Evolutionary conservation across 805 yeast genomes (phyloP).

Genomic region (Barnettozyma sp.): DNA sequence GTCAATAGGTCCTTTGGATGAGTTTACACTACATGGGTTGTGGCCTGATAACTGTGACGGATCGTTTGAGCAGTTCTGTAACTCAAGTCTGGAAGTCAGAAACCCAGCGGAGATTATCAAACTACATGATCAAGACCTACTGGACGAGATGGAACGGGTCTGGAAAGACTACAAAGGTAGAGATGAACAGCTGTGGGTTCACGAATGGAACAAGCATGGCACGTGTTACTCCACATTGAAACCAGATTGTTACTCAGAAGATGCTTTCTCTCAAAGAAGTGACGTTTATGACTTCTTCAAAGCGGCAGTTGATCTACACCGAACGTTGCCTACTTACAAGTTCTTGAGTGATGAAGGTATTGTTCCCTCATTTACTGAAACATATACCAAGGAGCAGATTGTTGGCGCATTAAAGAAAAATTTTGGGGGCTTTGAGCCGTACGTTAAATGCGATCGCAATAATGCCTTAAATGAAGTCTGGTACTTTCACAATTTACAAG

Average conservation of each 20-base stretch:
- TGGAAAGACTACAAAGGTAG: slow-evolving; percentile 75
- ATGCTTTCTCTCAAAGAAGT: slow-evolving; percentile 18
- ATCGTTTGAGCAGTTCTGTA: slow-evolving; percentile 73
- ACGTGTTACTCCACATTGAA: slow-evolving; percentile 81
- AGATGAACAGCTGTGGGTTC: slow-evolving; percentile 74
- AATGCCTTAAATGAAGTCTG: slow-evolving; percentile 46
- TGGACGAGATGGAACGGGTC: slow-evolving; percentile 45
- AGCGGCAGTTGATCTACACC: slow-evolving; percentile 50
- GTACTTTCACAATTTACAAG: slow-evolving; percentile 74
- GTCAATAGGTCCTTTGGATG: slow-evolving; percentile 60
- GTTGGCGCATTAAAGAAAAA: slow-evolving; percentile 42
- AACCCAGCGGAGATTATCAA: slow-evolving; percentile 38
- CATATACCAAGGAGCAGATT: slow-evolving; percentile 53
- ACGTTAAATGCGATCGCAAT: slow-evolving; percentile 50
- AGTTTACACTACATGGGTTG: slow-evolving; percentile 77
- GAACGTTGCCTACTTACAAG: slow-evolving; percentile 56
- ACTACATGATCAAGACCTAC: slow-evolving; percentile 44
- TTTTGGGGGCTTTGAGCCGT: slow-evolving; percentile 48
- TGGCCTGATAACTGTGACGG: slow-evolving; percentile 93
- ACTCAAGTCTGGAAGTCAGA: slow-evolving; percentile 46
- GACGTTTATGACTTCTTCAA: slow-evolving; percentile 65
- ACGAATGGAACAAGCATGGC: slow-evolving; percentile 92
- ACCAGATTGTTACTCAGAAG: slow-evolving; percentile 55
- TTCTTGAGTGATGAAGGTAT: slow-evolving; percentile 67
- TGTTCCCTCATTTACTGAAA: slow-evolving; percentile 49